These are phyloP conservation scores for Magnusiomyces tetraspermus DNA, from an alignment of 1,139 yeast species.

Conservation along the genomic window DNA sequence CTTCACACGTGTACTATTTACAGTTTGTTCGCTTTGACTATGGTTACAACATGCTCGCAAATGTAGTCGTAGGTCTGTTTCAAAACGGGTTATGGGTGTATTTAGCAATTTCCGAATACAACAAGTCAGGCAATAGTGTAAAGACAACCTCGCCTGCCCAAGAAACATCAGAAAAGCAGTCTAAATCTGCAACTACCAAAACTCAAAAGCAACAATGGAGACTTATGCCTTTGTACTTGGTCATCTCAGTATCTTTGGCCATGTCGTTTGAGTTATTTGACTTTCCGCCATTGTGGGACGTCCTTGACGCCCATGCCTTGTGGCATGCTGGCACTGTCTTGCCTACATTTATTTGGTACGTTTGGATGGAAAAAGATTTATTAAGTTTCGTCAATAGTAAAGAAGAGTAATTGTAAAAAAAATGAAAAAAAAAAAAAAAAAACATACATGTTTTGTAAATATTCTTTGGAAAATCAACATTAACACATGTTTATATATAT, in stretches of 20 bases:
- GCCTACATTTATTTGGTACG: conserved; percentile 34
- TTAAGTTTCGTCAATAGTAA: too few species aligned
- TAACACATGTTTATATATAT: too few species aligned
- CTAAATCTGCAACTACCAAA: conserved; percentile 1
- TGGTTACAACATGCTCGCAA: conserved; percentile 89
- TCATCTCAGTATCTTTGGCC: conserved; percentile 49
- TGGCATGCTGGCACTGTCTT: conserved; percentile 58
- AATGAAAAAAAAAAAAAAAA: too few species aligned
- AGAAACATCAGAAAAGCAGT: too few species aligned
- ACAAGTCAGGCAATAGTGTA: background rate
- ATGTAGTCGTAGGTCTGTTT: conserved; percentile 62
- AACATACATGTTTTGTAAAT: too few species aligned
- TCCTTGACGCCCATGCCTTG: conserved; percentile 84
- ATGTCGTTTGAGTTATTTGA: conserved; percentile 86
- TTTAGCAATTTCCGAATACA: conserved; percentile 25
- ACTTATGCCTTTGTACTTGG: conserved; percentile 46
- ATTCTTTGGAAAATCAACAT: too few species aligned
- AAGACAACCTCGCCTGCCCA: conserved; percentile 4
- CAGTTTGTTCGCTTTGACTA: conserved; percentile 70
- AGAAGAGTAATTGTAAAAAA: too few species aligned
- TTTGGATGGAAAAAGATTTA: conserved; percentile 31
- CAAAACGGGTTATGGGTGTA: conserved; percentile 53
- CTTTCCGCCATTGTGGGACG: conserved; percentile 58
- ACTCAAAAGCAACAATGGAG: conserved; percentile 33
- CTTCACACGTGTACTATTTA: conserved; percentile 57